phyloP scores from a whole-genome alignment of 768 basidiomycete species.

The Peribolospora baueri region DNA sequence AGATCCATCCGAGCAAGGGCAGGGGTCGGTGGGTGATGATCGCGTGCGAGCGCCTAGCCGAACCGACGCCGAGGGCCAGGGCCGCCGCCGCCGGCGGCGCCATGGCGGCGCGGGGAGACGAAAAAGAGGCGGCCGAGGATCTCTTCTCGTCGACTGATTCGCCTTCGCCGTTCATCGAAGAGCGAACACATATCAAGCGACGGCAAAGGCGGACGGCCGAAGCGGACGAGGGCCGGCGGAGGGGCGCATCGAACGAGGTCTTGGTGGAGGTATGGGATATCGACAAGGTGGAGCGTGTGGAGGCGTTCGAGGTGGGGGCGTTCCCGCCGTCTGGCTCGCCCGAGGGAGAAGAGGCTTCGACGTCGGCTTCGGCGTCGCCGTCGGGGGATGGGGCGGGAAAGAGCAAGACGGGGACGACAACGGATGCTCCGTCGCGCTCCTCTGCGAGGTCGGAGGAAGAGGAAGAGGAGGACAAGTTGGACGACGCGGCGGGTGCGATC shows the following conservation, averaged over 20 bases:
- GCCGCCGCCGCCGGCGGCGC: neutral
- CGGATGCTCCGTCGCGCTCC: neutral
- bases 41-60: slow-evolving; percentile 31
- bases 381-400: slow-evolving; percentile 3
- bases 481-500: neutral
- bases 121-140: neutral
- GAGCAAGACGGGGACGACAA: neutral
- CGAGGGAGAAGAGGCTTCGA: slow-evolving; percentile 1
- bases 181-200: neutral
- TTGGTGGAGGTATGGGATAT: slow-evolving; percentile 83
- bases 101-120: slow-evolving; percentile 1
- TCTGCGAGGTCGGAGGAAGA: slow-evolving; percentile 3
- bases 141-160: neutral
- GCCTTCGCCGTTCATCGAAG: no score
- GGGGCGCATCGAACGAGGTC: slow-evolving; percentile 20
- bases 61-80: neutral
- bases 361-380: neutral
- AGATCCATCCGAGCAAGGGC: slow-evolving; percentile 63
- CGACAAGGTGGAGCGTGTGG: slow-evolving; percentile 51
- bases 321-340: neutral
- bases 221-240: slow-evolving; percentile 11
- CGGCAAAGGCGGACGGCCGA: neutral
- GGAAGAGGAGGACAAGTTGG: neutral
- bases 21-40: slow-evolving; percentile 78
- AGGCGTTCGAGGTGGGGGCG: slow-evolving; percentile 30